These are phyloP conservation scores for Pulveroboletus sp. DNA, from an alignment of 768 basidiomycete species.

Conservation along the genomic window DNA sequence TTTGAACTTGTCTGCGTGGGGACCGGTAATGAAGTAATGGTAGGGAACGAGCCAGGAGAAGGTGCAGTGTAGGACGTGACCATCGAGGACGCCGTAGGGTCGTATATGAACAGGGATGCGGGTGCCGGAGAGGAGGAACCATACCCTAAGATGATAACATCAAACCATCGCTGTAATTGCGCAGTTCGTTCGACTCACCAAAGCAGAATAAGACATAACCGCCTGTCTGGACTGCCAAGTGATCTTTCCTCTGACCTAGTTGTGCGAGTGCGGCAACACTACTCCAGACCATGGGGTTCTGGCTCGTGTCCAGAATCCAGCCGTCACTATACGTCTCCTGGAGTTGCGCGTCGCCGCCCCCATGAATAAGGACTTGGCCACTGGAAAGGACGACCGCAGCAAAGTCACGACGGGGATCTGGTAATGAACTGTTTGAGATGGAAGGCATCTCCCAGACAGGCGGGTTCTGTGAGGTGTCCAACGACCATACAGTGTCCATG, in stretches of 20 bases:
- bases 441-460: conserved; percentile 47
- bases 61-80: conserved; percentile 40
- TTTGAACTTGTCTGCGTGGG: conserved; percentile 30
- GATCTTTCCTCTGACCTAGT: conserved; percentile 65
- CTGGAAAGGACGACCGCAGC: conserved; percentile 47
- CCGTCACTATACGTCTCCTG: conserved; percentile 60
- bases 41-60: conserved; percentile 25
- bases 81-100: conserved; percentile 34
- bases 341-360: conserved; percentile 60
- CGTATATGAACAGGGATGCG: conserved; percentile 50
- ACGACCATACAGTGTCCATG: conserved; percentile 54
- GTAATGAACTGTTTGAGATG: conserved; percentile 40
- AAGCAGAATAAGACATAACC: conserved; percentile 70
- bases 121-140: conserved; percentile 39
- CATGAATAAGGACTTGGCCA: conserved; percentile 67
- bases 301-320: conserved; percentile 59
- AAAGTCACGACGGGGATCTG: conserved; percentile 59
- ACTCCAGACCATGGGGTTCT: conserved; percentile 58
- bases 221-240: conserved; percentile 61
- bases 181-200: conserved; percentile 44
- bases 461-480: conserved; percentile 50
- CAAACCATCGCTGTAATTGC: neutral
- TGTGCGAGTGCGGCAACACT: conserved; percentile 45
- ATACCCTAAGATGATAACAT: conserved; percentile 27
- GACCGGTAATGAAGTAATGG: conserved; percentile 32